phyloP scores from a whole-genome alignment of 306 rosid genomes.

The Fragaria ananassa region DNA sequence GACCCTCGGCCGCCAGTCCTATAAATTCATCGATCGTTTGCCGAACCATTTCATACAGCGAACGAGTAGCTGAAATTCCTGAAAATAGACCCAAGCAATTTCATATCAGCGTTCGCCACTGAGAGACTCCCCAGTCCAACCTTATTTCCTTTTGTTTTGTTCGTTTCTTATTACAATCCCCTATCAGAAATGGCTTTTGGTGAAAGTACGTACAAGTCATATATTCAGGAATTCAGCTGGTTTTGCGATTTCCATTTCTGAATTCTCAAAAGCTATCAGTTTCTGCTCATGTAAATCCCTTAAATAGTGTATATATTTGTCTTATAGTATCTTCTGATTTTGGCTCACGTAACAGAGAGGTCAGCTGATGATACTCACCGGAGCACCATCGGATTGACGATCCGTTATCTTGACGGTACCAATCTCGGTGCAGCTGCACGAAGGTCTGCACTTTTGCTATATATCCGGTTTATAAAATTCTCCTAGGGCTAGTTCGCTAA shows the following conservation, averaged over 20 bases:
- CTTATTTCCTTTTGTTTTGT: no score
- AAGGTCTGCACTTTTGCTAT: neutral
- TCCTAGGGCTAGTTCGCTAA: neutral
- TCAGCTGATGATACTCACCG: neutral
- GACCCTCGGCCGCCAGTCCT: neutral
- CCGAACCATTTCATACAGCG: neutral
- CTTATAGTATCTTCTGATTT: no score
- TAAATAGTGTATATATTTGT: no score
- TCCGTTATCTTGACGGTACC: neutral
- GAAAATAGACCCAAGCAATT: no score
- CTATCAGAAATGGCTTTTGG: neutral
- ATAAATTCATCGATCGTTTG: neutral
- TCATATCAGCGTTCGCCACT: no score
- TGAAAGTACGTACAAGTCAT: neutral
- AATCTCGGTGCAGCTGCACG: neutral
- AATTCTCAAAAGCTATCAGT: neutral
- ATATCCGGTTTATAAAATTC: neutral
- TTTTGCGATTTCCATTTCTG: neutral
- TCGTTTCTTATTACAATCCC: no score
- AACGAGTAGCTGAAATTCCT: no score
- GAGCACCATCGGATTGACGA: neutral
- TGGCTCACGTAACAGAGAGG: neutral
- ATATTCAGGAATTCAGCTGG: neutral
- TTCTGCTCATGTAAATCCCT: neutral
- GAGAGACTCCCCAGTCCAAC: no score